Evolutionary conservation across 1,284 basidiomycete genomes (phyloP), one percentile per base, ranked within the genome.

Genomic region (Limonomyces culmigenus): DNA sequence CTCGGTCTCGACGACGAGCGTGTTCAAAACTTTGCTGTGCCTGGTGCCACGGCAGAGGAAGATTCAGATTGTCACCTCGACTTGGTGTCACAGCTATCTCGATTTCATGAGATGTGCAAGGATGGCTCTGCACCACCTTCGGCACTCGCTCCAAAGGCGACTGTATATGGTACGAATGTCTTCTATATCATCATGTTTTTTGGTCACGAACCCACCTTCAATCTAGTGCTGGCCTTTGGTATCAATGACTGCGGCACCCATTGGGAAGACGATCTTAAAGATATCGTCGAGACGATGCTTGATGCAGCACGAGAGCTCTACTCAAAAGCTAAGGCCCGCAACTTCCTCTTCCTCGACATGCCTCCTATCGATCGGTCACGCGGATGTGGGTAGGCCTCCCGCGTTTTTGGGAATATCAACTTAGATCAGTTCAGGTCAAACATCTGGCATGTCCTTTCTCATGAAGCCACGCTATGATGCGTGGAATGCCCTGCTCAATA

Each of bases 401-500:
- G 17, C 31, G n/a, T 32, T 32, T 8, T 17, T 11, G 11, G 17
- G 15, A 11, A 11, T 15, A 32, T 15, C 11, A 17, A 32, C 8
- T 15, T 8, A 8, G 11, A n/a, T 14, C 15, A 14, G 8, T 32
- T 16, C 20, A 20, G 31, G 19, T 31, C 16, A 1, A 39, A 36
- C 4, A 36, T 34, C 5, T 32, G 29, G 18, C 32, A 40, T 14
- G 34, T 39, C 5, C n/a, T n/a, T n/a, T n/a, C n/a, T n/a, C n/a
- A 42, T 53, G 4, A 25, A 36, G 18, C 42, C 47, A 6, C 48
- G 50, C 5, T 43, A 52, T 21, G 18, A 40, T 19, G 43, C 42
- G 1, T 59, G 57, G 54, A 59, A 60, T 39, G 37, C 41, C 0
- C 25, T 39, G 14, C 44, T 60, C 20, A 38, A 35, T 1, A 19